Evolutionary conservation across 306 rosid genomes (phyloP).

Genomic region (Lathyrus sativus): DNA sequence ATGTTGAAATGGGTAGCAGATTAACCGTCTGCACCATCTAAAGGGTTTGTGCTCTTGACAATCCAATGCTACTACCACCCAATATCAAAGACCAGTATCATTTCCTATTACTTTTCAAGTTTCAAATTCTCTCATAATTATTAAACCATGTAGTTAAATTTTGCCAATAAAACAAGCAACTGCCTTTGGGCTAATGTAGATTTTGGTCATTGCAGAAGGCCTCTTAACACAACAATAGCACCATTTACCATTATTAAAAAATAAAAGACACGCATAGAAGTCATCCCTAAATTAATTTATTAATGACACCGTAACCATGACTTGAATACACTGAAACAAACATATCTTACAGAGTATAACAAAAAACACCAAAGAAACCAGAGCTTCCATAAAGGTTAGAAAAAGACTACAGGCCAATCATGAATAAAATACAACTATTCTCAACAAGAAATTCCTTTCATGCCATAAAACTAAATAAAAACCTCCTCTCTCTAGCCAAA

Average conservation of each 20-base stretch:
- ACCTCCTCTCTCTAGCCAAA: neutral
- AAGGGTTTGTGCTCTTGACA: conserved; percentile 28
- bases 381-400: conserved; percentile 24
- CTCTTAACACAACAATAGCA: conserved; percentile 12
- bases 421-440: too few relatives aligned
- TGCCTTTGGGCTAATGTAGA: conserved; percentile 15
- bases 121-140: conserved; percentile 21
- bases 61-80: conserved; percentile 31
- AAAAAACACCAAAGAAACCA: neutral
- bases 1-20: conserved; percentile 22
- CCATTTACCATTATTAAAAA: conserved; percentile 11
- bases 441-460: neutral
- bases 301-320: neutral
- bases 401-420: too few relatives aligned
- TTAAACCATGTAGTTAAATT: conserved; percentile 7
- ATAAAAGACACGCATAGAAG: neutral
- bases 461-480: conserved; percentile 16
- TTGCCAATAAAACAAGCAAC: conserved; percentile 4
- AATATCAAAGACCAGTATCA: conserved; percentile 14
- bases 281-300: neutral
- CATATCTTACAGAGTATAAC: neutral
- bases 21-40: conserved; percentile 37
- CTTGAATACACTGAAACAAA: conserved; percentile 15
- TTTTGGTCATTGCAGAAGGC: conserved; percentile 21
- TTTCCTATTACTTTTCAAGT: conserved; percentile 7